phyloP scores from a whole-genome alignment of 768 basidiomycete genomes.

The Suillus ampliporus region DNA sequence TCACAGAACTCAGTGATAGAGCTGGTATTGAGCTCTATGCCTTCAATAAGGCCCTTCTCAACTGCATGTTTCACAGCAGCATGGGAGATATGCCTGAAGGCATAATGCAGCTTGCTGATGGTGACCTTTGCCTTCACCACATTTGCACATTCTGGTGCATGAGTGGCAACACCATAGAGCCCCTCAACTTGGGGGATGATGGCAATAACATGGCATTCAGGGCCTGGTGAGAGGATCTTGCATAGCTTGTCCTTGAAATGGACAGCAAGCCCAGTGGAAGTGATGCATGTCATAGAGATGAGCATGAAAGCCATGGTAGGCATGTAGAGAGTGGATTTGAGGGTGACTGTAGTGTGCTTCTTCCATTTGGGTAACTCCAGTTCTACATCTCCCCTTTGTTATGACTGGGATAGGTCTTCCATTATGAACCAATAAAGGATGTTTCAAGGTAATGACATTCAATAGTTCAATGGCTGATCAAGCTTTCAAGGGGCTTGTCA shows the following conservation, averaged over 20 bases:
- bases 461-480: no score
- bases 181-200: not conserved
- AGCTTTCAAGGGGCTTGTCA: no score
- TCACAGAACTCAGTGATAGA: constrained; percentile 2
- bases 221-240: not conserved
- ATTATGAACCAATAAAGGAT: no score
- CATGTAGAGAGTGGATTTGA: no score
- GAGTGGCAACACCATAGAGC: not conserved
- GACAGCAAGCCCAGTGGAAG: not conserved
- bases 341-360: no score
- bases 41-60: constrained; percentile 22
- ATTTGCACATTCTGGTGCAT: no score
- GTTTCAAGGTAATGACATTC: no score
- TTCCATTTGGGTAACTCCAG: no score
- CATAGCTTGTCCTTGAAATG: not conserved
- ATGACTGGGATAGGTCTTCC: no score
- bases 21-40: constrained; percentile 29
- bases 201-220: not conserved
- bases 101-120: no score
- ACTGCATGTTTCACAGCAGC: constrained; percentile 1
- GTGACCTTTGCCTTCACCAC: no score
- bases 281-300: not conserved
- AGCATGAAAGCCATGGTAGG: not conserved
- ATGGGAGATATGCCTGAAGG: not conserved
- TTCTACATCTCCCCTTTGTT: no score